Conservation (phyloP, 768 basidiomycete genomes). For the Lactarius tabidus region DNA sequence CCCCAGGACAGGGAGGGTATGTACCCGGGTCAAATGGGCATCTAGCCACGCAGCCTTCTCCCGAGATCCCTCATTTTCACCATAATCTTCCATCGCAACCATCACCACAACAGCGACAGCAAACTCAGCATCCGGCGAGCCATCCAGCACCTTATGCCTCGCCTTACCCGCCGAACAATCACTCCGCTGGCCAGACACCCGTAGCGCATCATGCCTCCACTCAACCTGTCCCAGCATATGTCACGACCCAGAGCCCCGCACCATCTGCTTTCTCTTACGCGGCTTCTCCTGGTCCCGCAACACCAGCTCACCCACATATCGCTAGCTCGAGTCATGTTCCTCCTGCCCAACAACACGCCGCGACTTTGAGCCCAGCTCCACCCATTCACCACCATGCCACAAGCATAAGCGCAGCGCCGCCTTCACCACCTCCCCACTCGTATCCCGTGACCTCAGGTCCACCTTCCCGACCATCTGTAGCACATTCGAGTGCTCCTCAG, state of each 20-base stretch:
- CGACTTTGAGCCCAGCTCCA: neutral
- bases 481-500: neutral
- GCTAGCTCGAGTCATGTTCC: neutral
- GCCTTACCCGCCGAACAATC: conserved; percentile 5
- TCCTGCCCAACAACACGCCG: neutral
- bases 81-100: neutral
- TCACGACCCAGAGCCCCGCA: neutral
- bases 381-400: neutral
- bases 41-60: conserved; percentile 7
- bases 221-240: conserved; percentile 1
- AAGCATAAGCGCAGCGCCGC: neutral
- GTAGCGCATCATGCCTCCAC: neutral
- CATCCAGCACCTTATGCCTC: neutral
- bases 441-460: neutral
- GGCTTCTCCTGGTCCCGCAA: neutral
- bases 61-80: conserved; percentile 7
- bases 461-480: neutral
- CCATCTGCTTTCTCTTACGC: conserved; percentile 1
- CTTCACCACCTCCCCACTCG: neutral
- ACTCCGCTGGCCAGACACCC: neutral
- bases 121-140: conserved; percentile 1
- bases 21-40: neutral
- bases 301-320: neutral
- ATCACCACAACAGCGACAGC: neutral
- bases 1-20: neutral